Base-by-base conservation (phyloP, 192 early-diverging fungal species). In the Geosiphon pyriformis region DNA sequence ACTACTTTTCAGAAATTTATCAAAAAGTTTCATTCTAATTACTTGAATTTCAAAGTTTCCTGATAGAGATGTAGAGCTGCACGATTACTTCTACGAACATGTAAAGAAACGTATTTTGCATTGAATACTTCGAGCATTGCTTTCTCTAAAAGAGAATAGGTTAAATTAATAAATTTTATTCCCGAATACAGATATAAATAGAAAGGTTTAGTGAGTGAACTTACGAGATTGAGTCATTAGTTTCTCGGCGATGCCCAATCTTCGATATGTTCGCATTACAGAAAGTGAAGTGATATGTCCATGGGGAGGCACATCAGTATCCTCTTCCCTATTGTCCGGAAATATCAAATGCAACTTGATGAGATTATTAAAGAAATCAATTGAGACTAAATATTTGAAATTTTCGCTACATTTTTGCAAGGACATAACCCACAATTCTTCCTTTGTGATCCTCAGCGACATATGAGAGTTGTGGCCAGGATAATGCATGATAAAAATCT, bases 221-320 rank as follows among this genome's bases (percentile, higher is more conserved):
- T 74, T 79, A 87, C 89, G 88, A 15, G 91, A 83, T 82, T 96
- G 94, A 30, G 72, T 86, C 97, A 99, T 99, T 58, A 99, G 82
- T 67, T 94, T 94, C 69, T 96, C 92, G 11, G 97, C 97, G n/a
- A 99, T 76, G 51, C 97, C 97, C 29, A 99, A 79, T 57, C 95
- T 83, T 73, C 97, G 85, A 76, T 94, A 99, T 60, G 86, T 94
- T 60, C 97, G 85, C 92, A 99, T 90, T 18, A 99, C 97, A 27
- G 94, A 92, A 30, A 99, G 83, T 22, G 90, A 92, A 15, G 97
- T 99, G 60, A 99, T 97, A 73, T 99, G 97, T 22, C 97, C 97
- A 76, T 96, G 90, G 0, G 80, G 84, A 17, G 83, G 84, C 32
- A 81, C 79, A 2, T 70, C 61, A 2, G 89, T 85, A 37, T 94